Evolutionary conservation across 352 stramenopile genomes (phyloP), one percentile per base, ranked within the genome.

Genomic region (Globisporangium barbulae): DNA sequence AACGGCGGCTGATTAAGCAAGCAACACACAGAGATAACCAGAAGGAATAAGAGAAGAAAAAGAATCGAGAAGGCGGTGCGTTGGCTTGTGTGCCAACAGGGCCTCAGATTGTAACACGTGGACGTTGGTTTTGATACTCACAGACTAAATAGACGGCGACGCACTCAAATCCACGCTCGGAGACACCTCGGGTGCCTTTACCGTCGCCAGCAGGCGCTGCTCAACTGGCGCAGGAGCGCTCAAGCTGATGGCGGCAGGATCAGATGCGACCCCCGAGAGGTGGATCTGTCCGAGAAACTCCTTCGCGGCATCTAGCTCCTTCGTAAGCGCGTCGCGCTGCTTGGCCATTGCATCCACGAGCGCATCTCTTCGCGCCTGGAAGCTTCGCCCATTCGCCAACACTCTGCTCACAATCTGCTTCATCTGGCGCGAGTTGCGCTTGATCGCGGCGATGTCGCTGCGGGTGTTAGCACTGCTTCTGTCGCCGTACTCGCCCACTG

Each of bases 261-360:
- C 77, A 5, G 59, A 73, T 10, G 61, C 64, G n/a, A 50, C 63
- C 2, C 72, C 71, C 8, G 81, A 59, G 59, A 83, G 61, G 70
- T 91, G 81, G 39, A 87, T 74, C 57, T 91, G 82, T 5, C 69
- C 76, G n/a, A 93, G 63, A 25, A 93, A 91, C 33, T 86, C 80
- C 54, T 93, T 93, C 6, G 82, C 82, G 19, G 79, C 71, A 13
- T 81, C 78, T 37, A 93, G 65, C 57, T 93, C 85, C 2, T 68
- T 65, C 6, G 81, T 75, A 45, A 93, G 64, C n/a, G 71, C 77
- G 22, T 88, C 81, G 22, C 85, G 81, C 52, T 93, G 85, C 74
- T 88, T 85, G 25, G 73, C 56, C 85, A 93, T 93, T n/a, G 74
- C 73, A 21, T 65, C 61, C 44, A 86, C 70, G 13, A 93, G 59